A percentile compares a stretch with the other conserved stretches of the same genome.
Evolutionary conservation across 177 flowering plant species (phyloP).

Genomic region (Tripterygium wilfordii): DNA sequence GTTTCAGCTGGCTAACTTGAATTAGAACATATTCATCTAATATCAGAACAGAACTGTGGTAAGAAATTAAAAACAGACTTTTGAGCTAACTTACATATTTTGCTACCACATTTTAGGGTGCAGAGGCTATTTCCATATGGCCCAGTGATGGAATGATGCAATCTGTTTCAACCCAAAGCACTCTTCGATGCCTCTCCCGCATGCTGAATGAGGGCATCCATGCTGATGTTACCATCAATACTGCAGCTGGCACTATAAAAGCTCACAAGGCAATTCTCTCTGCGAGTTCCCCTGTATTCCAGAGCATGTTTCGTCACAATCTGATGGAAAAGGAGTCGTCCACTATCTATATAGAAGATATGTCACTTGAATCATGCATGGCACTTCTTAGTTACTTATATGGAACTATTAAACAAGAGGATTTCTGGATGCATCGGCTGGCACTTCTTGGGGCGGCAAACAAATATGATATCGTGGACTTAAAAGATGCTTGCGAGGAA

Average conservation of each 20-base stretch:
- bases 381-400: conserved; percentile 72
- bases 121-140: conserved; percentile 65
- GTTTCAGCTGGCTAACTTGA: too few species aligned
- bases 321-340: conserved; percentile 82
- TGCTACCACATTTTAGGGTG: conserved; percentile 64
- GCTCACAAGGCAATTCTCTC: conserved; percentile 82
- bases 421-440: conserved; percentile 79
- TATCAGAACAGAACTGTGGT: too few species aligned
- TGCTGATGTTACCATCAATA: conserved; percentile 73
- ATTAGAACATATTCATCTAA: too few species aligned
- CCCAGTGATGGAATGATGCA: conserved; percentile 55
- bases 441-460: conserved; percentile 77
- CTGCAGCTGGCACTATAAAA: conserved; percentile 53
- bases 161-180: conserved; percentile 37
- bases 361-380: conserved; percentile 63
- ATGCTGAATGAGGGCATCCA: conserved; percentile 78
- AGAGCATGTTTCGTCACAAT: conserved; percentile 73
- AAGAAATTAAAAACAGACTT: too few species aligned
- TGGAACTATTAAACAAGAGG: conserved; percentile 72
- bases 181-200: conserved; percentile 65
- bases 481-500: conserved; percentile 76
- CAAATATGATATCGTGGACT: conserved; percentile 65
- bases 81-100: too few species aligned
- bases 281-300: conserved; percentile 80
- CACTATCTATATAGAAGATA: conserved; percentile 65